These are phyloP conservation scores for Rutstroemia sp. DNA, from an alignment of 2,329 filamentous ascomycete species.

Conservation along the genomic window DNA sequence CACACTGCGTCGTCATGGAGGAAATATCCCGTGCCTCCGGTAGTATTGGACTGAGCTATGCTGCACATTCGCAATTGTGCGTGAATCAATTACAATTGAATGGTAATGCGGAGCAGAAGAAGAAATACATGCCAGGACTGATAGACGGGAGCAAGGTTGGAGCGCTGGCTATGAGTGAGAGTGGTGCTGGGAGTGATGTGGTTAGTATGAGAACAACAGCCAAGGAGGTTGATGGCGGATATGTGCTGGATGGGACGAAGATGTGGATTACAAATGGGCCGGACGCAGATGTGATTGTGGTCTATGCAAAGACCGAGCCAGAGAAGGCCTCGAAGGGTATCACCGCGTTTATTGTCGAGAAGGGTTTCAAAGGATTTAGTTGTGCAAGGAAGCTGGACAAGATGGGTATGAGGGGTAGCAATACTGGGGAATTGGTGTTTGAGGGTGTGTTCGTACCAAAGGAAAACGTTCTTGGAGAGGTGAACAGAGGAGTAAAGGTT, in stretches of 20 bases:
- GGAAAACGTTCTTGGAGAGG: constrained; percentile 69
- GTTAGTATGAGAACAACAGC: constrained; percentile 91
- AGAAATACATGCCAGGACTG: constrained; percentile 69
- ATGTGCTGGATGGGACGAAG: constrained; percentile 65
- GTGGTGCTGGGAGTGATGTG: constrained; percentile 84
- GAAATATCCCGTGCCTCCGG: constrained; percentile 83
- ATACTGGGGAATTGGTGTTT: constrained; percentile 90
- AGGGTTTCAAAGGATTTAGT: constrained; percentile 63
- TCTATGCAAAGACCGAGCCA: constrained; percentile 94
- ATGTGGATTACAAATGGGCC: constrained; percentile 99
- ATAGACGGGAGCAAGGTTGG: constrained; percentile 77
- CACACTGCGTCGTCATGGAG: constrained; percentile 92
- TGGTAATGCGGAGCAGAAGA: constrained; percentile 71
- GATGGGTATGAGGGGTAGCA: constrained; percentile 94
- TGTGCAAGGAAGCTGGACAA: constrained; percentile 92
- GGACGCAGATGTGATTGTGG: constrained; percentile 84
- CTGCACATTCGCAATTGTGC: constrained; percentile 91
- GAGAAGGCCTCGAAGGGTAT: constrained; percentile 80
- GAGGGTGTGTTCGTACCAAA: constrained; percentile 83
- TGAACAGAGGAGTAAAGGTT: constrained; percentile 80
- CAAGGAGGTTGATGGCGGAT: constrained; percentile 75
- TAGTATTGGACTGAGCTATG: constrained; percentile 83
- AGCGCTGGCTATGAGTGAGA: constrained; percentile 91
- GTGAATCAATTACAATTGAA: constrained; percentile 95
- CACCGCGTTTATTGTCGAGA: constrained; percentile 85